A percentile compares a stretch with the other conserved stretches of the same genome.
These are phyloP conservation scores for Monilinia laxa DNA, from an alignment of 2,329 filamentous ascomycete genomes.

Conservation along the genomic window DNA sequence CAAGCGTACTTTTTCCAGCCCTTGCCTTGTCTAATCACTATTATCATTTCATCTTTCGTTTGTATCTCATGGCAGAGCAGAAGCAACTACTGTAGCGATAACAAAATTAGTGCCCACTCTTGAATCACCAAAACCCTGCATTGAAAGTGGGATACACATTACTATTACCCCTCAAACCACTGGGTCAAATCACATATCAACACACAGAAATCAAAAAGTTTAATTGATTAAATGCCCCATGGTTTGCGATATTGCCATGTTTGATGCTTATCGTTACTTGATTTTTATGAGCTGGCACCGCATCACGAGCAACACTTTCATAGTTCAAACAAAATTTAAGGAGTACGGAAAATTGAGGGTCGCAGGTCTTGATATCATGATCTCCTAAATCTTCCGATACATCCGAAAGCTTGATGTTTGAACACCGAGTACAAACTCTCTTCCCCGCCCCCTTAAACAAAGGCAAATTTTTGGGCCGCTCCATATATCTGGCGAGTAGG, in stretches of 20 bases:
- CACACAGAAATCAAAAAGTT: background rate
- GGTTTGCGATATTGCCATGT: background rate
- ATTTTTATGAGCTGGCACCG: background rate
- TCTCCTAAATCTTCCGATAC: background rate
- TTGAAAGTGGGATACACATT: constrained; percentile 7
- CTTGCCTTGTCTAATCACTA: background rate
- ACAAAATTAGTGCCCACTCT: background rate
- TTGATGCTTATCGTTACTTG: background rate
- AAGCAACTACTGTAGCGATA: background rate
- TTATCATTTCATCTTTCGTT: background rate
- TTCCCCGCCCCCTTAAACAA: too few relatives aligned
- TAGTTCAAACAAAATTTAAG: background rate
- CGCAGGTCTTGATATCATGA: background rate
- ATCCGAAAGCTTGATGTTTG: background rate
- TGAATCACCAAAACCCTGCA: background rate
- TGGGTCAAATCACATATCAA: constrained; percentile 7
- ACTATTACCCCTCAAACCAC: background rate
- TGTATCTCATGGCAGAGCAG: background rate
- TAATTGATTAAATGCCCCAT: background rate
- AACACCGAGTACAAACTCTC: background rate
- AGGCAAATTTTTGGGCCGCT: too few relatives aligned
- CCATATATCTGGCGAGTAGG: too few relatives aligned
- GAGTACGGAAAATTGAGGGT: background rate
- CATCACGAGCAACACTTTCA: background rate
- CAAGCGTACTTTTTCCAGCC: background rate